phyloP scores from a whole-genome alignment of 345 rosid genomes.

The Melaleuca alternifolia region DNA sequence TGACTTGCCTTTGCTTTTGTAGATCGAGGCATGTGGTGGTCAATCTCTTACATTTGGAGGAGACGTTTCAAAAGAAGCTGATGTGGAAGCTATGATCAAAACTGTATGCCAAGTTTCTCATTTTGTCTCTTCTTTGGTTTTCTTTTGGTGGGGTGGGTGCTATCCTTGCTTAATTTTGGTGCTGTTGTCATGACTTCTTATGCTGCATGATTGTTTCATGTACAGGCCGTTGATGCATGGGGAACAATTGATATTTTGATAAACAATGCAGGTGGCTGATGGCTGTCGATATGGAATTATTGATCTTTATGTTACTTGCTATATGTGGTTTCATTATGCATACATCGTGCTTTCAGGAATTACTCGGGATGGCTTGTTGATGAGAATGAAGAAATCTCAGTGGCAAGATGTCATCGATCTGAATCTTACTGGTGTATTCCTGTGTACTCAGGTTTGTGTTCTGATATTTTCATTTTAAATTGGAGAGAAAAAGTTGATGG shows the following conservation, averaged over 20 bases:
- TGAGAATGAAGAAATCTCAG: slow-evolving; percentile 87
- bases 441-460: slow-evolving; percentile 77
- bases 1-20: slow-evolving; percentile 3
- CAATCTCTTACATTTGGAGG: slow-evolving; percentile 92
- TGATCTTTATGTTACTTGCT: neutral
- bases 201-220: slow-evolving; percentile 4
- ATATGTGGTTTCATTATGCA: slow-evolving; percentile 11
- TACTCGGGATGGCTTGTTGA: slow-evolving; percentile 72
- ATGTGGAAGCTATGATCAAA: slow-evolving; percentile 94
- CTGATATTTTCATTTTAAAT: slow-evolving; percentile 5
- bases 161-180: neutral
- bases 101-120: slow-evolving; percentile 34
- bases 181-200: neutral
- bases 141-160: neutral
- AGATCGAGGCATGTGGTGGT: slow-evolving; percentile 92
- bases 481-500: neutral
- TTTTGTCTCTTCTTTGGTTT: neutral
- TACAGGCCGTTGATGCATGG: slow-evolving; percentile 90
- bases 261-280: slow-evolving; percentile 81
- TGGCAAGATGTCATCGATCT: slow-evolving; percentile 95
- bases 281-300: neutral
- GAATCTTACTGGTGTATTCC: slow-evolving; percentile 92
- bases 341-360: slow-evolving; percentile 50
- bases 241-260: slow-evolving; percentile 90
- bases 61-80: slow-evolving; percentile 88